A percentile compares a stretch with the other conserved stretches of the same genome.
Evolutionary conservation across 164 flowering plant genomes (phyloP).

Genomic region (Stephania yunnanensis): DNA sequence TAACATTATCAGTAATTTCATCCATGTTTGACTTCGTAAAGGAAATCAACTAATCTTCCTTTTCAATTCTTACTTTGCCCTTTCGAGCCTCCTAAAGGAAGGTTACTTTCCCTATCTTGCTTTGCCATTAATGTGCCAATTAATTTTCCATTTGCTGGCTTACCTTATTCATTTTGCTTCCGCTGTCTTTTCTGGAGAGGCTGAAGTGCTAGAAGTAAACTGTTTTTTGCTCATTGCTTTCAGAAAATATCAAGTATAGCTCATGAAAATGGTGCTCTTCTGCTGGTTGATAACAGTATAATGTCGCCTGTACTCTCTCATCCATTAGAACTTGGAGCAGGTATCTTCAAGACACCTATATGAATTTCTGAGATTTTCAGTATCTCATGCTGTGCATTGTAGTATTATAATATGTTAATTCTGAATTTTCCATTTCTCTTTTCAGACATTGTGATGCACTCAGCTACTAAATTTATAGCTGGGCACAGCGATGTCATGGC

Average conservation of each 20-base stretch:
- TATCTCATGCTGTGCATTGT: neutral
- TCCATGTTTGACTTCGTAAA: no score
- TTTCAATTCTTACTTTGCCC: no score
- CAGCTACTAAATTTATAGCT: constrained; percentile 91
- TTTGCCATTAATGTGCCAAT: neutral
- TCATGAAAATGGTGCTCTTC: constrained; percentile 74
- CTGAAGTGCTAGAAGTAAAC: neutral
- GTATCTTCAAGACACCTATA: constrained; percentile 25
- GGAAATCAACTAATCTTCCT: no score
- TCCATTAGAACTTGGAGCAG: constrained; percentile 96
- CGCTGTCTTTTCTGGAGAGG: neutral
- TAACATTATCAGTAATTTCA: neutral
- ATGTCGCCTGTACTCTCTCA: constrained; percentile 91
- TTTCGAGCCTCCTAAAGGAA: no score
- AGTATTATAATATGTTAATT: neutral
- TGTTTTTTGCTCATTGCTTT: constrained; percentile 9
- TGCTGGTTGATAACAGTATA: constrained; percentile 94
- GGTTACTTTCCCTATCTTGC: neutral
- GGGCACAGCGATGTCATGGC: constrained; percentile 99
- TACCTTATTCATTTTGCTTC: neutral
- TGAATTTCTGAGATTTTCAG: neutral
- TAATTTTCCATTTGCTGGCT: neutral
- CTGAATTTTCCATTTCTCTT: constrained; percentile 7
- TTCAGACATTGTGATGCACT: constrained; percentile 96
- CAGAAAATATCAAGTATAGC: constrained; percentile 86